Percentiles rank a stretch among this genome's conserved stretches.
Evolutionary conservation across 768 basidiomycete species (phyloP).

Genomic region (Rhizopogon rudus): DNA sequence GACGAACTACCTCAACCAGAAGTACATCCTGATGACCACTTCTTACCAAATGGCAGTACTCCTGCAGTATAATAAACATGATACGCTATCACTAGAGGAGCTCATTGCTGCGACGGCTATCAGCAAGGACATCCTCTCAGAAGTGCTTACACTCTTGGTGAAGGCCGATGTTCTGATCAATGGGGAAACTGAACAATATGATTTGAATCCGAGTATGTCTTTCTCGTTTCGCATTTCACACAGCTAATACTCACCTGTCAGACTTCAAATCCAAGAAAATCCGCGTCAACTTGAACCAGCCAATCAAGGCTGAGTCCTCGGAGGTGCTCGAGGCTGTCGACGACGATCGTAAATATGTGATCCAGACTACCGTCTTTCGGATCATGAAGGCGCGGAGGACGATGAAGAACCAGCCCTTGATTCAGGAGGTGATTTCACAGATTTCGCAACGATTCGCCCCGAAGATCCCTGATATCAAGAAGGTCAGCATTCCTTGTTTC

Average conservation of each 20-base stretch:
- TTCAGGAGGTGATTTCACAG: constrained; percentile 87
- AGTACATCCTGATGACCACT: constrained; percentile 94
- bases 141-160: constrained; percentile 54
- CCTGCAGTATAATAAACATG: constrained; percentile 88
- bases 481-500: constrained; percentile 40
- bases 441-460: constrained; percentile 86
- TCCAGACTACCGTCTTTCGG: constrained; percentile 91
- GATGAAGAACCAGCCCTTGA: constrained; percentile 93
- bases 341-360: constrained; percentile 94
- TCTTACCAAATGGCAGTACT: constrained; percentile 93
- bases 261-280: constrained; percentile 94
- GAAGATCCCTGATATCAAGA: constrained; percentile 95
- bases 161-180: constrained; percentile 89
- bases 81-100: constrained; percentile 80
- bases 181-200: constrained; percentile 86
- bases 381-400: constrained; percentile 97
- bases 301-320: constrained; percentile 84
- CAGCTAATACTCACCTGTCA: constrained; percentile 19
- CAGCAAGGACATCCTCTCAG: constrained; percentile 72
- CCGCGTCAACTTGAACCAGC: constrained; percentile 83
- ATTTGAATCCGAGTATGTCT: constrained; percentile 76
- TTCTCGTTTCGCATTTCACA: background rate
- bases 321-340: constrained; percentile 93
- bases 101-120: constrained; percentile 76
- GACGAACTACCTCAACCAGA: constrained; percentile 89